Base-by-base conservation (phyloP, 352 stramenopile genomes). In the Phytopythium litorale region DNA sequence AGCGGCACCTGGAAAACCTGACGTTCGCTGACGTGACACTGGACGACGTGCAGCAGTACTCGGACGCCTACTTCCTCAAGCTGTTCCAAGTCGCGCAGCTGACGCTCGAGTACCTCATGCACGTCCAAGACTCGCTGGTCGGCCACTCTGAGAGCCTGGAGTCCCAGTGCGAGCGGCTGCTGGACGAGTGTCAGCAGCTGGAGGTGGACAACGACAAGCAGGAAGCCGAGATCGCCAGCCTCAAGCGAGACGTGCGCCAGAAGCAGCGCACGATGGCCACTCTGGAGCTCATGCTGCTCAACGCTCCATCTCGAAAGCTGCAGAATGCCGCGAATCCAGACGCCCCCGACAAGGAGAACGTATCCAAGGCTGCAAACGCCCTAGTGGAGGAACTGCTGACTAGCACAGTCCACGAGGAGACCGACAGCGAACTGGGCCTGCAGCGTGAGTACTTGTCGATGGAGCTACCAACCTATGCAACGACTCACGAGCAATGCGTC, bases 31-130 rank as follows among this genome's bases (percentile, higher is more conserved):
- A 94, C 58, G 80, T 94, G 25, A 92, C 85, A 8, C 52, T 92
- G 32, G 83, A 94, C 16, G 85, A 94, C 37, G 81, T 94, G 11
- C 75, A 94, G 65, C 81, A 91, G 35, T 94, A 91, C 60, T 94
- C 85, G 18, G 85, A 94, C 56, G 73, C 76, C 16, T 92, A 94
- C 60, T 94, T 94, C 56, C 75, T 94, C 35, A 94, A 94, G 57
- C 59, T 94, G 9, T 94, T 94, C 60, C 85, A 94, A 63, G 88
- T 94, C 61, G 76, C 85, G 35, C 58, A 94, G 85, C 56, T 94
- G 56, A 92, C 84, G 16, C 67, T 94, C 43, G 85, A 94, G 67
- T 92, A 94, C 58, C 45, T 94, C 8, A 71, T 94, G 52, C 87
- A 91, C 57, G 83, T 94, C 0, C 85, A 94, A 78, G 83, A 92